These are phyloP conservation scores for Pelargonium cotyledonis DNA, from an alignment of 441 rosid species.

Conservation along the genomic window DNA sequence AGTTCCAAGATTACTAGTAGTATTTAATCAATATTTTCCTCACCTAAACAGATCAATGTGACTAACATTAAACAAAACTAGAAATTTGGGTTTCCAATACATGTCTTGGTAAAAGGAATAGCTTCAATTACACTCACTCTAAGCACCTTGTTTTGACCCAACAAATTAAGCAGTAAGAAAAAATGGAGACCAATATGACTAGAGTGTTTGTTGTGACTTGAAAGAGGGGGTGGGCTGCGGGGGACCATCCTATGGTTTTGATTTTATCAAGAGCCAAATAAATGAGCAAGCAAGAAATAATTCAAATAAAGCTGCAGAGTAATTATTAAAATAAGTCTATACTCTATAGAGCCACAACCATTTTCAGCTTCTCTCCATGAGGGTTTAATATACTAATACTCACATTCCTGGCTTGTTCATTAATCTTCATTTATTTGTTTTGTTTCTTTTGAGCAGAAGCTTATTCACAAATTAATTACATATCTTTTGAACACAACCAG, in stretches of 20 bases:
- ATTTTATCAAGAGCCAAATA: neutral
- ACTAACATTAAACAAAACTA: conserved; percentile 4
- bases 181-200: neutral
- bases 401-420: neutral
- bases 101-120: conserved; percentile 12
- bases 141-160: conserved; percentile 2
- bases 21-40: neutral
- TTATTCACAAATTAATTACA: neutral
- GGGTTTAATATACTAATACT: neutral
- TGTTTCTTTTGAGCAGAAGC: neutral
- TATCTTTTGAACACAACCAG: neutral
- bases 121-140: neutral
- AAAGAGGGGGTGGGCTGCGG: neutral
- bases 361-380: neutral
- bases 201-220: neutral
- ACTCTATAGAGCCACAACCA: neutral
- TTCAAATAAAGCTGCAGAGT: conserved; percentile 18
- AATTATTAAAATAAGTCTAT: neutral
- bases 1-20: conserved; percentile 13
- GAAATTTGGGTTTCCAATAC: conserved; percentile 13
- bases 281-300: conserved; percentile 9
- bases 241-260: conserved; percentile 18
- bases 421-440: conserved; percentile 1
- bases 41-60: neutral
- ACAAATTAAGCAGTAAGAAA: neutral